Base-by-base conservation (phyloP, 2,329 filamentous ascomycete genomes). In the Waltergamsia citrina region DNA sequence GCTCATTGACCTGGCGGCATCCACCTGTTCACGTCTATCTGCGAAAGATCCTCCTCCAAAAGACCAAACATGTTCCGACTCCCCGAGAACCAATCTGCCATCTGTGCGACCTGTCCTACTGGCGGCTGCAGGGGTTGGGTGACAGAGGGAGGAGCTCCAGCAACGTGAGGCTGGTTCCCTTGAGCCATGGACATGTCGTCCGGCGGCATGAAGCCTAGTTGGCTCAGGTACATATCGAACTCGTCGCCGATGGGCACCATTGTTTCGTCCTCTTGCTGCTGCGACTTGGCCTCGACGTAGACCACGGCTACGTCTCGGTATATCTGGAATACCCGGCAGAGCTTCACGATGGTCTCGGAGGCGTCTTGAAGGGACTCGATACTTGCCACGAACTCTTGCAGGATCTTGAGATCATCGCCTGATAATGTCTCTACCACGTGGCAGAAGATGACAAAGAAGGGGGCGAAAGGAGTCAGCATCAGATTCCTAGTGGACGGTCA, bases 31-130 rank as follows among this genome's bases (percentile, higher is more conserved):
- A 53, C 50, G 29, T 58, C 54, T 43, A 69, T 63, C 20, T 63
- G 58, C 34, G 63, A 64, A 37, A 69, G 41, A 29, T 81, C 76
- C 38, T 79, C 72, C 47, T 82, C 78, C 48, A 81, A 51, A 37
- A 81, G 47, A 0, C 73, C 74, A 60, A 81, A 67, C 59, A 82
- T 71, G 44, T 79, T 76, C 35, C 69, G 65, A 38, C 74, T 81
- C 2, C 76, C 74, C 4, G 71, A 74, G 43, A 79, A 81, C 77
- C 77, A 81, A 40, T 78, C 75, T 3, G 71, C 71, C 38, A 81
- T 53, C 29, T 75, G 67, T 21, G 65, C 45, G n/a, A 50, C 47
- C 38, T 55, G 56, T 7, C 49, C 43, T 9, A 51, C 36, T 53
- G 54, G 9, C 49, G 42, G 35, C 36, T 52, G n/a, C 52, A 49